These are phyloP conservation scores for Aspergillus sp. DNA, from an alignment of 2,329 filamentous ascomycete genomes.

Conservation along the genomic window DNA sequence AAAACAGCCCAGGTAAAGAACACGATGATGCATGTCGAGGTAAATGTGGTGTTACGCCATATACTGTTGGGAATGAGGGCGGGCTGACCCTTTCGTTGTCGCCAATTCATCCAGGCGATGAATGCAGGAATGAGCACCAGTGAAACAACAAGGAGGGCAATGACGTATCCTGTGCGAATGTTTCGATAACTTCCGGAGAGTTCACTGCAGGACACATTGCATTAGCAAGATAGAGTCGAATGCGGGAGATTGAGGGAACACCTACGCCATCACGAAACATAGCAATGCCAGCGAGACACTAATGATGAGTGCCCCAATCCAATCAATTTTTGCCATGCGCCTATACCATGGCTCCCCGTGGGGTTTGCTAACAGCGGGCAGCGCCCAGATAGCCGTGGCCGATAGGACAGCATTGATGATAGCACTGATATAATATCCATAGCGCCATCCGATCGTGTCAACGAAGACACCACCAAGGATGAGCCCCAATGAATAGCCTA, in stretches of 20 bases:
- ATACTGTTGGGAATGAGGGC: constrained; percentile 65
- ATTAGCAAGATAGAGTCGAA: constrained; percentile 5
- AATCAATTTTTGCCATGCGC: constrained; percentile 49
- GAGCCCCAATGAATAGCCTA: constrained; percentile 56
- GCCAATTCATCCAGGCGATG: constrained; percentile 56
- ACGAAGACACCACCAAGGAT: constrained; percentile 41
- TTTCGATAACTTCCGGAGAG: constrained; percentile 11
- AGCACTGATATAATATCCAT: not conserved
- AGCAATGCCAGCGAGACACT: not conserved
- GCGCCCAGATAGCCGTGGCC: not conserved
- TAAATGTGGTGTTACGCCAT: constrained; percentile 61
- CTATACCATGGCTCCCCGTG: constrained; percentile 40
- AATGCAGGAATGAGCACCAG: constrained; percentile 52
- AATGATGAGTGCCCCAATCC: not conserved
- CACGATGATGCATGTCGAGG: constrained; percentile 56
- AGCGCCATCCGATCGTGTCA: constrained; percentile 3
- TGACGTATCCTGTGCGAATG: constrained; percentile 39
- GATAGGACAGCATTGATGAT: not conserved
- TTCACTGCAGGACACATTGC: constrained; percentile 22
- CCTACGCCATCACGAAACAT: constrained; percentile 42
- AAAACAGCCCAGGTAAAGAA: constrained; percentile 50
- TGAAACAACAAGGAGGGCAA: constrained; percentile 51
- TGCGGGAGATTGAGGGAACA: not conserved
- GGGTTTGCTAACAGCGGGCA: constrained; percentile 29
- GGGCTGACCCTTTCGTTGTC: constrained; percentile 49